These are phyloP conservation scores for Polychaeton citri DNA, from an alignment of 2,329 filamentous ascomycete species.

Conservation along the genomic window DNA sequence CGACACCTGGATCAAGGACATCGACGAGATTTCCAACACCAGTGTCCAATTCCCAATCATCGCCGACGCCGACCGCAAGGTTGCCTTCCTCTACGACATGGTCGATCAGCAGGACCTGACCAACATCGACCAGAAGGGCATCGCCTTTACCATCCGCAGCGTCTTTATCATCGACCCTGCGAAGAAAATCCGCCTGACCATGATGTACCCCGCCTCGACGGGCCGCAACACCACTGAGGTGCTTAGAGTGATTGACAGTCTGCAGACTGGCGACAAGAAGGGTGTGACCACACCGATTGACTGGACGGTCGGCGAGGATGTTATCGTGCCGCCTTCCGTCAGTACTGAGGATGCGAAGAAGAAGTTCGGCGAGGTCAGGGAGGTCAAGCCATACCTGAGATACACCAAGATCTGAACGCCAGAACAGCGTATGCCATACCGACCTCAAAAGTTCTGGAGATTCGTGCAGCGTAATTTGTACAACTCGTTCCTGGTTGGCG, in stretches of 20 bases:
- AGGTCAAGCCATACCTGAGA: conserved; percentile 56
- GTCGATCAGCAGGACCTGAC: conserved; percentile 22
- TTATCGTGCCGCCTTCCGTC: conserved; percentile 76
- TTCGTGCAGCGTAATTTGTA: too few relatives aligned
- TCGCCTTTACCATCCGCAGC: conserved; percentile 86
- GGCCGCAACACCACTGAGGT: conserved; percentile 50
- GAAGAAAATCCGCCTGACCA: conserved; percentile 86
- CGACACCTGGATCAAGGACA: conserved; percentile 78
- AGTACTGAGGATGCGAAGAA: conserved; percentile 75
- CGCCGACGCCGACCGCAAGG: conserved; percentile 34
- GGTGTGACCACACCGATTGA: conserved; percentile 59
- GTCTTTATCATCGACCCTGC: conserved; percentile 90
- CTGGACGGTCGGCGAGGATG: conserved; percentile 79
- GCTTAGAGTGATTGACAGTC: conserved; percentile 43
- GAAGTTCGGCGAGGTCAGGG: conserved; percentile 63
- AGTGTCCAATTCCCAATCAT: conserved; percentile 37
- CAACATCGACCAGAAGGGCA: conserved; percentile 29
- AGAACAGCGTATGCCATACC: too few relatives aligned
- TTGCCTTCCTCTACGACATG: conserved; percentile 38
- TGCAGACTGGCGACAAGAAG: conserved; percentile 67
- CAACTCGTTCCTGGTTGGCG: too few relatives aligned
- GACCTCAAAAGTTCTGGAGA: too few relatives aligned
- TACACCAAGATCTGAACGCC: conserved; percentile 45
- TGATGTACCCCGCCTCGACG: conserved; percentile 84
- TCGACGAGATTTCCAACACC: conserved; percentile 33